A percentile compares a stretch with the other conserved stretches of the same genome.
phyloP scores from a whole-genome alignment of 2,329 filamentous ascomycete species.

The Aspergillus nomiae region DNA sequence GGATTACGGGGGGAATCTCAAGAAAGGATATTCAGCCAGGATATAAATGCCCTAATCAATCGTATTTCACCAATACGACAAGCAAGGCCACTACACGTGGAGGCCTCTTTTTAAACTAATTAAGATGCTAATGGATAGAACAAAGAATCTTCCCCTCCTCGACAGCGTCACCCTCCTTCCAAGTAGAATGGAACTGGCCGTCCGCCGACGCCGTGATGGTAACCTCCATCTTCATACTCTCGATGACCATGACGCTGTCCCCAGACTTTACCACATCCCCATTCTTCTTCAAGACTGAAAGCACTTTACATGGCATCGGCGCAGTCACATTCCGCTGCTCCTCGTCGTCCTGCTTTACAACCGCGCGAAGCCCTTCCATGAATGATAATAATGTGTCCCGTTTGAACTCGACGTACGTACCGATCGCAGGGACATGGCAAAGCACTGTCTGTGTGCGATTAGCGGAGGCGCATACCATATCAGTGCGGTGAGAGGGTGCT shows the following conservation, averaged over 20 bases:
- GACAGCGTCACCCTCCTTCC: slow-evolving; percentile 35
- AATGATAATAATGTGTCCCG: slow-evolving; percentile 32
- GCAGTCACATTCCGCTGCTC: too few relatives aligned
- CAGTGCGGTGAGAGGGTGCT: too few relatives aligned
- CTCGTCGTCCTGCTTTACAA: slow-evolving; percentile 6
- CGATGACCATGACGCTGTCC: slow-evolving; percentile 37
- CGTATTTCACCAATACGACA: too few relatives aligned
- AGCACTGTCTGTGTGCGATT: too few relatives aligned
- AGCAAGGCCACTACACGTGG: too few relatives aligned
- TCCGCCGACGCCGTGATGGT: slow-evolving; percentile 29
- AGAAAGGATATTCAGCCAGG: too few relatives aligned
- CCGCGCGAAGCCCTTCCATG: slow-evolving; percentile 24
- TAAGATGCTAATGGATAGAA: neutral
- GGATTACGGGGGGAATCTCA: too few relatives aligned
- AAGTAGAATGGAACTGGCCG: slow-evolving; percentile 30
- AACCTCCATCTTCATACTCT: slow-evolving; percentile 51
- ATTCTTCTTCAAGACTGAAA: slow-evolving; percentile 33
- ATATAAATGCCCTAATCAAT: too few relatives aligned
- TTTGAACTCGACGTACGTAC: slow-evolving; percentile 30
- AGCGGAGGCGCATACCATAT: too few relatives aligned
- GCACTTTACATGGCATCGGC: slow-evolving; percentile 42
- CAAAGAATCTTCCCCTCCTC: slow-evolving; percentile 36
- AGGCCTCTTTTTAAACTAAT: too few relatives aligned
- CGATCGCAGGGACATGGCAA: slow-evolving; percentile 33
- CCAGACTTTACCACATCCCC: slow-evolving; percentile 34